phyloP scores from a whole-genome alignment of 2,329 filamentous ascomycete genomes.

The Pseudogymnoascus sp. region DNA sequence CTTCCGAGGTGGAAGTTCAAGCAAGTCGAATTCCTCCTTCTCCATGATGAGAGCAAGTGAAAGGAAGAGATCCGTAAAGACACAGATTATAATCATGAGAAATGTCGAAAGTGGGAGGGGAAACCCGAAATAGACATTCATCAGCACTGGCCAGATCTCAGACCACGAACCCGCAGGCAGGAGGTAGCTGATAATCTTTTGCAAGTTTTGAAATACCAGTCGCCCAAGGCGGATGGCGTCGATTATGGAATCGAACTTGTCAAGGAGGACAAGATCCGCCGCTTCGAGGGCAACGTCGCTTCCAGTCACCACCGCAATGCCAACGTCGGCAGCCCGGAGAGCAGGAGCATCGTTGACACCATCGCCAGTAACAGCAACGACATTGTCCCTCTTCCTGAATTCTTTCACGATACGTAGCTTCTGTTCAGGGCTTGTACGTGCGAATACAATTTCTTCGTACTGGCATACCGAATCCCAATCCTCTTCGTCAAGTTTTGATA shows the following conservation, averaged over 20 bases:
- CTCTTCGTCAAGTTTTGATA: conserved; percentile 22
- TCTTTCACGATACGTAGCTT: conserved; percentile 36
- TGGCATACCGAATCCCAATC: conserved; percentile 40
- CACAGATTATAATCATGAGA: conserved; percentile 50
- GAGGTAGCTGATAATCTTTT: conserved; percentile 55
- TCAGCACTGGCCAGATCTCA: conserved; percentile 48
- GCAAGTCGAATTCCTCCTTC: conserved; percentile 44
- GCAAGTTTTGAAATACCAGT: conserved; percentile 71
- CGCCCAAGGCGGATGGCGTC: conserved; percentile 65
- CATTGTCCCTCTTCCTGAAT: conserved; percentile 29
- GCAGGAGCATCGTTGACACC: conserved; percentile 44
- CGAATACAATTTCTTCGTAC: conserved; percentile 43
- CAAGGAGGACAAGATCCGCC: conserved; percentile 54
- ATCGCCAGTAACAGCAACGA: conserved; percentile 40
- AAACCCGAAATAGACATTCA: conserved; percentile 48
- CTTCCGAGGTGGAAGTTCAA: conserved; percentile 42
- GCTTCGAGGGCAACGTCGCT: conserved; percentile 55
- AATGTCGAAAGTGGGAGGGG: conserved; percentile 43
- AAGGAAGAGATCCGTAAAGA: conserved; percentile 46
- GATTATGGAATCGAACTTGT: conserved; percentile 63
- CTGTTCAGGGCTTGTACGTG: conserved; percentile 35
- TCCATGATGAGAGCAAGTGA: conserved; percentile 46
- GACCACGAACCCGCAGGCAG: conserved; percentile 46
- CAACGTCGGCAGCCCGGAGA: conserved; percentile 49
- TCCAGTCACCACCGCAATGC: conserved; percentile 49